Conservation (phyloP, 2,329 filamentous ascomycete genomes). For the Aspergillus viridinutans region DNA sequence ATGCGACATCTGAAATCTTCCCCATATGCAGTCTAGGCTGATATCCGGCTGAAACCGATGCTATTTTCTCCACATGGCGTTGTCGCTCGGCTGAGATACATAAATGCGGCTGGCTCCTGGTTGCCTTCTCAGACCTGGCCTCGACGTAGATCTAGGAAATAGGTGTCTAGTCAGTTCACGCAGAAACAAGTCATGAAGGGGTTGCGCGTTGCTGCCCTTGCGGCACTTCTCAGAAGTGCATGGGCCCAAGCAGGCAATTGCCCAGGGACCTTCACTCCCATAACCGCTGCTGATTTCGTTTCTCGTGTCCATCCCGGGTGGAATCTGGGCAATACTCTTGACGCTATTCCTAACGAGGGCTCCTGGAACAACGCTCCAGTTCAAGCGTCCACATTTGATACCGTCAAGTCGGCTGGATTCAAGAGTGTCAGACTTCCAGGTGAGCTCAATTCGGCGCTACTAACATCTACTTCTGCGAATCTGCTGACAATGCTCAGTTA, state of each 20-base stretch:
- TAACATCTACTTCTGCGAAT: neutral
- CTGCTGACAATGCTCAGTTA: slow-evolving; percentile 38
- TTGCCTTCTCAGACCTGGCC: neutral
- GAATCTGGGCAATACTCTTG: slow-evolving; percentile 60
- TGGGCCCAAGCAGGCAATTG: slow-evolving; percentile 28
- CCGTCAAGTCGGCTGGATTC: slow-evolving; percentile 52
- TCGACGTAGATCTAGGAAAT: neutral
- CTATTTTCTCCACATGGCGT: neutral
- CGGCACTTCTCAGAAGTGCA: slow-evolving; percentile 3
- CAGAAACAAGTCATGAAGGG: slow-evolving; percentile 6
- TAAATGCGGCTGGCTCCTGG: neutral
- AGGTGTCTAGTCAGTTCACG: neutral
- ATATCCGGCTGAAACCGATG: neutral
- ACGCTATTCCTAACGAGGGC: slow-evolving; percentile 53
- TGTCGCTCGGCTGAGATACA: neutral
- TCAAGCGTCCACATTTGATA: slow-evolving; percentile 47
- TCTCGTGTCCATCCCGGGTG: slow-evolving; percentile 53
- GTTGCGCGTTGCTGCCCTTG: slow-evolving; percentile 6
- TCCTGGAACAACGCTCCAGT: slow-evolving; percentile 57
- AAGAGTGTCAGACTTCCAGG: slow-evolving; percentile 55
- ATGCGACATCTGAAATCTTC: neutral
- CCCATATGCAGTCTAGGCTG: neutral
- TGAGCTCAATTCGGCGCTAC: neutral
- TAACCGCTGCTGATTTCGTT: slow-evolving; percentile 47
- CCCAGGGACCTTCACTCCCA: slow-evolving; percentile 40